Conservation (phyloP, 176 grass and related monocot species). For the Tuctoria greenei region DNA sequence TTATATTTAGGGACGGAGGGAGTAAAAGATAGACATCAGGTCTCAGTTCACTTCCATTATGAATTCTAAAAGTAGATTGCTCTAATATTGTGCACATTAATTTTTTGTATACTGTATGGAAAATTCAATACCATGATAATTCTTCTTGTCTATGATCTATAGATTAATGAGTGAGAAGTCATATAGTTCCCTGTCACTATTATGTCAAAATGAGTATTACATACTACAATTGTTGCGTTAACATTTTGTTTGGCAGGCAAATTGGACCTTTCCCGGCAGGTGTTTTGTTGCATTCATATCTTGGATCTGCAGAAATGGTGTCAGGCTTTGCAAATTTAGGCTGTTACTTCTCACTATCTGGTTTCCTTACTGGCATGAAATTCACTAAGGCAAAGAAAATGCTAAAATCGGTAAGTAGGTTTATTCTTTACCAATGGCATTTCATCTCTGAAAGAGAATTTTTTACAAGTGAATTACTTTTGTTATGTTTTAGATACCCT, state of each 20-base stretch:
- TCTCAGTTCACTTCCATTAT: not conserved
- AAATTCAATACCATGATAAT: not conserved
- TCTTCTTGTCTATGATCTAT: not conserved
- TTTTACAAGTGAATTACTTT: not conserved
- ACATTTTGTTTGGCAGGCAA: conserved; percentile 46
- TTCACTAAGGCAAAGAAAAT: conserved; percentile 71
- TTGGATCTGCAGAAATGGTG: conserved; percentile 90
- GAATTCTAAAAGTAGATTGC: not conserved
- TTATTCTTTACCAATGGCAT: not conserved
- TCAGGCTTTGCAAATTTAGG: conserved; percentile 65
- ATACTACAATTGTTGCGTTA: conserved; percentile 2
- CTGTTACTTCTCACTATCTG: conserved; percentile 86
- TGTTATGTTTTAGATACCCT: conserved; percentile 62
- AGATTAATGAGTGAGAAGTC: not conserved
- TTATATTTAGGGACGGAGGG: too few relatives aligned
- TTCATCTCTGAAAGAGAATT: not conserved
- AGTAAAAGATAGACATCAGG: conserved; percentile 27
- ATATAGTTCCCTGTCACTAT: not conserved
- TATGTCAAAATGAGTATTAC: not conserved
- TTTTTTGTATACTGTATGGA: not conserved
- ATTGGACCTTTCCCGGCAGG: conserved; percentile 78
- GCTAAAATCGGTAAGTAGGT: conserved; percentile 64
- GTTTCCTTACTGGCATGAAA: conserved; percentile 69
- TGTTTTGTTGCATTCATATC: conserved; percentile 75
- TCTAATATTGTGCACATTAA: not conserved